Evolutionary conservation across 2,329 filamentous ascomycete genomes (phyloP).

Genomic region (Fusarium sp.): DNA sequence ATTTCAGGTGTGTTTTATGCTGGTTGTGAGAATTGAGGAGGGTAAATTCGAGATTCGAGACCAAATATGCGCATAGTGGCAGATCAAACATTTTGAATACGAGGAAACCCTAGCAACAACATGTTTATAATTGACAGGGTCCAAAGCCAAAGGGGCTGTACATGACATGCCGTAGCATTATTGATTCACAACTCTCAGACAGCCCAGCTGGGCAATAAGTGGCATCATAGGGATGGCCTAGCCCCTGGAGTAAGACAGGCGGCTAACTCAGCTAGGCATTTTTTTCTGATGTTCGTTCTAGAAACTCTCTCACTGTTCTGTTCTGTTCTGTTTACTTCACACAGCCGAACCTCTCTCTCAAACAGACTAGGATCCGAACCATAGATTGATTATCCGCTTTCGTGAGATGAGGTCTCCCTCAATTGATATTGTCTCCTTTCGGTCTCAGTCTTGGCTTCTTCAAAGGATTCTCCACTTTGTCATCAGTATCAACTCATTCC

Average conservation of each 20-base stretch:
- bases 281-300: slow-evolving; percentile 4
- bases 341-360: slow-evolving; percentile 19
- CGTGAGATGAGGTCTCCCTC: slow-evolving; percentile 25
- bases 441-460: slow-evolving; percentile 22
- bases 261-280: slow-evolving; percentile 6
- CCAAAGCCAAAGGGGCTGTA: slow-evolving; percentile 3
- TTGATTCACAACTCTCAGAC: slow-evolving; percentile 14
- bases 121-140: slow-evolving; percentile 28
- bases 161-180: not conserved
- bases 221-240: slow-evolving; percentile 3
- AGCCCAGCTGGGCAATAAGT: slow-evolving; percentile 3
- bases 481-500: slow-evolving; percentile 25
- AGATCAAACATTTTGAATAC: slow-evolving; percentile 38
- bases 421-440: slow-evolving; percentile 10
- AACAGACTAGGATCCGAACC: slow-evolving; percentile 13
- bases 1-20: slow-evolving; percentile 35
- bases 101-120: slow-evolving; percentile 17
- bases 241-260: not conserved
- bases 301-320: not conserved
- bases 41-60: slow-evolving; percentile 18
- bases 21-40: slow-evolving; percentile 6
- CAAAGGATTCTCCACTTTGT: slow-evolving; percentile 29
- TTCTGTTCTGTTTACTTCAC: not conserved
- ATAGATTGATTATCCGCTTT: slow-evolving; percentile 26
- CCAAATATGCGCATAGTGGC: slow-evolving; percentile 11